Evolutionary conservation across 2,329 filamentous ascomycete species (phyloP), one percentile per base, ranked within the genome.

Genomic region (Sporothrix inflata): DNA sequence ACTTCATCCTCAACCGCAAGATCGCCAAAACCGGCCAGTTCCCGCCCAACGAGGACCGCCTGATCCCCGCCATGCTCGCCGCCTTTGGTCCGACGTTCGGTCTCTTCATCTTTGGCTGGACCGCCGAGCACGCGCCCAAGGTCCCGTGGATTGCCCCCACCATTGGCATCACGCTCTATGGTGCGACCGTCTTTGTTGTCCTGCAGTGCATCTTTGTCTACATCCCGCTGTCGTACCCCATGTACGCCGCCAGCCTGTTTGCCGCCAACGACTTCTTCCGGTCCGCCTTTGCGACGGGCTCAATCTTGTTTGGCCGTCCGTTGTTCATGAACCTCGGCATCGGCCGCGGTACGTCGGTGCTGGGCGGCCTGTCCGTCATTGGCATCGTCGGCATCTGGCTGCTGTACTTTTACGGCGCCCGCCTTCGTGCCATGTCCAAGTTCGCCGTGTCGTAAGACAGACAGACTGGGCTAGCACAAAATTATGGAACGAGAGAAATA

Each of bases 101-200:
- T n/a, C 82, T 90, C 14, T 90, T 90, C 82, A 77, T 90, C 72
- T 89, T 87, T 76, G 87, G 85, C 42, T 89, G 87, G 87, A 88
- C 87, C 0, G 82, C 85, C 21, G 40, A 74, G 24, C 14, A n/a
- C 40, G 81, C 82, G n/a, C 79, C 82, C 0, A 79, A 80, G 2
- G 82, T 88, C 66, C 86, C 85, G 73, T 89, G 87, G 83, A 85
- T 86, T 71, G 86, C 83, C 1, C 85, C 85, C 4, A 87, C 85
- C 9, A 84, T 88, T n/a, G 87, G 87, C 73, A 87, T 89, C 77
- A 84, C 82, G 51, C 80, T 89, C 69, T 89, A 88, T 78, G 84
- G 82, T 49, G 83, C 81, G 12, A 81, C 80, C 2, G 85, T 84
- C 42, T 89, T 88, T 76, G 76, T 88, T 72, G 81, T 89, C 71